A percentile compares a stretch with the other conserved stretches of the same genome.
phyloP scores from a whole-genome alignment of 2,329 filamentous ascomycete species.

The Colletotrichum tamarilloi region DNA sequence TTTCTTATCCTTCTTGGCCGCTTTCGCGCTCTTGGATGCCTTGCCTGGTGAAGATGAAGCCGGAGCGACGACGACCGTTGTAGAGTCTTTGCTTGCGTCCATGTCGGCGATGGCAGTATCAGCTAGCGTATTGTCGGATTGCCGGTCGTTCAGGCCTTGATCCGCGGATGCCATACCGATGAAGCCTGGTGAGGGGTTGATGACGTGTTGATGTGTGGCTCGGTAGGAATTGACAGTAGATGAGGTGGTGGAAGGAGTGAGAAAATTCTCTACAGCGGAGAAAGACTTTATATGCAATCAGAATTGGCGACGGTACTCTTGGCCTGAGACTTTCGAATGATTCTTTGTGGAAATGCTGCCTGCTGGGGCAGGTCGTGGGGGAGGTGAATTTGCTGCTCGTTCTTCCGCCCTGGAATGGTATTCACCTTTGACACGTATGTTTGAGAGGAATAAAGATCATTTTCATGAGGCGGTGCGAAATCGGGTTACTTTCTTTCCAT shows the following conservation, averaged over 20 bases:
- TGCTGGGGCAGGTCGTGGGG: no score
- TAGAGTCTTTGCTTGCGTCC: background rate
- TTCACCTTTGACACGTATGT: background rate
- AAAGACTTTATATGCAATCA: background rate
- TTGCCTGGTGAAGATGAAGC: background rate
- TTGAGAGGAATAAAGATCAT: background rate
- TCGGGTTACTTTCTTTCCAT: background rate
- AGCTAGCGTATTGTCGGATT: background rate
- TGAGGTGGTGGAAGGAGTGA: background rate
- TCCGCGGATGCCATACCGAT: background rate
- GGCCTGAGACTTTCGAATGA: background rate
- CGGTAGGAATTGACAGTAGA: background rate
- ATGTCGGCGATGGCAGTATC: background rate
- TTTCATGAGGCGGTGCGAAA: background rate
- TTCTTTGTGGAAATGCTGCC: background rate
- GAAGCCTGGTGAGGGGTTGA: background rate
- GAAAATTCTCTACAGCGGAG: background rate
- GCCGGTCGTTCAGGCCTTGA: background rate
- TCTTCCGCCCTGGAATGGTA: background rate
- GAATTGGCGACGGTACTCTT: background rate
- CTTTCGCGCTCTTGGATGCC: background rate
- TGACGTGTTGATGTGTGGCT: background rate
- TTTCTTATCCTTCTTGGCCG: background rate
- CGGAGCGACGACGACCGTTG: background rate
- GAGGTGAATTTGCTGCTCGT: background rate